Percentiles rank a stretch among this genome's conserved stretches.
Conservation (phyloP, 148 eudicot species). For the Bassia scoparia region DNA sequence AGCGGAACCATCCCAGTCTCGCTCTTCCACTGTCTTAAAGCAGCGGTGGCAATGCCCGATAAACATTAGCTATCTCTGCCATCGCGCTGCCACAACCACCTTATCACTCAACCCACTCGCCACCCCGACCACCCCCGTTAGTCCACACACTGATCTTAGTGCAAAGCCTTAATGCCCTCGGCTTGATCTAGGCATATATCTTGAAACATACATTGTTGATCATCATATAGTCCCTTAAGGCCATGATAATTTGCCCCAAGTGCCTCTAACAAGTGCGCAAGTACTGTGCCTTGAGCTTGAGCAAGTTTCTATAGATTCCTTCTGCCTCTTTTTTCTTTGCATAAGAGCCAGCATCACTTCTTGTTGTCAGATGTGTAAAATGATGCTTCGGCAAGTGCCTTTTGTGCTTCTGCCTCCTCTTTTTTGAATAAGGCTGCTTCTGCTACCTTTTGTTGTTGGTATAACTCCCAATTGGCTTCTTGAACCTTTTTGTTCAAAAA, state of each 20-base stretch:
- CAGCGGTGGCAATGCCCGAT: conserved; percentile 54
- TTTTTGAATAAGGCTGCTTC: conserved; percentile 43
- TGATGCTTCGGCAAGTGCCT: conserved; percentile 39
- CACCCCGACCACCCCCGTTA: conserved; percentile 24
- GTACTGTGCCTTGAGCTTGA: conserved; percentile 48
- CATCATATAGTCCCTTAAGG: conserved; percentile 58
- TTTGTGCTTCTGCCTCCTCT: conserved; percentile 37
- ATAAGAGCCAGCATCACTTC: conserved; percentile 48
- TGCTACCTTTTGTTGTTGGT: conserved; percentile 50
- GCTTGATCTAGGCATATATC: conserved; percentile 57
- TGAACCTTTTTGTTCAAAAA: conserved; percentile 37
- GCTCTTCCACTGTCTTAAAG: conserved; percentile 52
- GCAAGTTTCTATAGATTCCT: conserved; percentile 38
- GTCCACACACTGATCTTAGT: conserved; percentile 65
- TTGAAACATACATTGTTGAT: conserved; percentile 47
- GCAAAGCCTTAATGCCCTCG: conserved; percentile 45
- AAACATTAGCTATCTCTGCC: conserved; percentile 44
- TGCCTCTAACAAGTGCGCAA: conserved; percentile 40
- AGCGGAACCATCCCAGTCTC: conserved; percentile 54
- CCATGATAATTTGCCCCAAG: conserved; percentile 41
- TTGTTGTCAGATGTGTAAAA: conserved; percentile 44
- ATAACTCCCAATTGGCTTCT: conserved; percentile 63
- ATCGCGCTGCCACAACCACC: conserved; percentile 27
- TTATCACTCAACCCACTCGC: conserved; percentile 9
- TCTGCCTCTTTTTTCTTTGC: conserved; percentile 54